A percentile compares a stretch with the other conserved stretches of the same genome.
phyloP scores from a whole-genome alignment of 495 filamentous ascomycete genomes.

The Clohesyomyces aquaticus region DNA sequence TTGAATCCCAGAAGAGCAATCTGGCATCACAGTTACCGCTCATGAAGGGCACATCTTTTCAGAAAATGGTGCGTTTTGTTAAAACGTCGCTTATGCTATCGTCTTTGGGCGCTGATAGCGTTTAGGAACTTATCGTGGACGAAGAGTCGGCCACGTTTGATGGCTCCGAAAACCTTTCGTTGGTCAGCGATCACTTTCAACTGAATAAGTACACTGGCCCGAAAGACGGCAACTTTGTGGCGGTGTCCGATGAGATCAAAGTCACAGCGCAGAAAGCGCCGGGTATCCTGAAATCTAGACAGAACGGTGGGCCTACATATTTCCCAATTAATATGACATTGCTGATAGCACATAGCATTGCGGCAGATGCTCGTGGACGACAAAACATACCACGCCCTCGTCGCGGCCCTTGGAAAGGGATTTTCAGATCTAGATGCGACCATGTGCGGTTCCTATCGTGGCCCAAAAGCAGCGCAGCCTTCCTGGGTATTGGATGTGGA shows the following conservation, averaged over 20 bases:
- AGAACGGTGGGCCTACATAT: too few relatives aligned
- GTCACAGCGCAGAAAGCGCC: conserved; percentile 11
- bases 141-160: conserved; percentile 23
- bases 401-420: conserved; percentile 14
- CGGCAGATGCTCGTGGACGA: conserved; percentile 18
- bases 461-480: background rate
- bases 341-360: too few relatives aligned
- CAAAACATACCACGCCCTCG: conserved; percentile 12
- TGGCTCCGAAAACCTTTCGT: conserved; percentile 6
- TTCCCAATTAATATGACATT: too few relatives aligned
- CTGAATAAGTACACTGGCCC: conserved; percentile 25
- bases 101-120: too few relatives aligned
- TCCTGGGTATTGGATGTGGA: conserved; percentile 18
- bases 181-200: conserved; percentile 20
- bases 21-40: background rate
- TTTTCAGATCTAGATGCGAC: conserved; percentile 18
- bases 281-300: conserved; percentile 24
- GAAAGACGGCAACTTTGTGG: conserved; percentile 19
- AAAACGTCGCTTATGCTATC: too few relatives aligned
- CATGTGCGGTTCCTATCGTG: conserved; percentile 2
- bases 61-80: too few relatives aligned
- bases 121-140: conserved; percentile 25
- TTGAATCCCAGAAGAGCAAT: conserved; percentile 16
- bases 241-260: conserved; percentile 23
- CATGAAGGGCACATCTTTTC: conserved; percentile 8